Evolutionary conservation across 2,329 filamentous ascomycete species (phyloP).

Genomic region (Nemania sp.): DNA sequence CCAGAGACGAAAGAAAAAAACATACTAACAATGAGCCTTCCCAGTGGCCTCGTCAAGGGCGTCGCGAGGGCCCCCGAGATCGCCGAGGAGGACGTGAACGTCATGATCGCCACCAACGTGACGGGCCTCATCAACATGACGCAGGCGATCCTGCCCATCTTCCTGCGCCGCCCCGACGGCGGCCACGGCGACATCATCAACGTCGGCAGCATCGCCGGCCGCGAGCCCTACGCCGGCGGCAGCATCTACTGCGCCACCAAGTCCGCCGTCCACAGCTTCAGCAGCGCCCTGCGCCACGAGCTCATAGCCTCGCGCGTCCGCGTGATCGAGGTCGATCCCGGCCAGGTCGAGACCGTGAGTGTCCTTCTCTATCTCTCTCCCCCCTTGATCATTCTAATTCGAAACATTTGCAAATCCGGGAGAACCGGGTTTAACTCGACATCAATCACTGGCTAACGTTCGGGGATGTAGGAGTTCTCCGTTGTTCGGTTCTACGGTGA

Average conservation of each 20-base stretch:
- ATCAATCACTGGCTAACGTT: slow-evolving; percentile 8
- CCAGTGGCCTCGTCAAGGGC: slow-evolving; percentile 84
- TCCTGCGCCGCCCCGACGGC: slow-evolving; percentile 74
- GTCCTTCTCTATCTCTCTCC: not conserved
- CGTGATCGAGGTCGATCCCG: slow-evolving; percentile 76
- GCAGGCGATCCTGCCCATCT: slow-evolving; percentile 83
- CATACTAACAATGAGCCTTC: no score
- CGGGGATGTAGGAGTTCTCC: slow-evolving; percentile 63
- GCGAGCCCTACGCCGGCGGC: slow-evolving; percentile 73
- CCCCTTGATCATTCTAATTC: no score
- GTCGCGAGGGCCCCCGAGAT: slow-evolving; percentile 86
- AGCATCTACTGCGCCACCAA: slow-evolving; percentile 82
- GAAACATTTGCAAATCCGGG: no score
- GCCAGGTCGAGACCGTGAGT: slow-evolving; percentile 71
- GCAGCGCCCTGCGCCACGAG: slow-evolving; percentile 72
- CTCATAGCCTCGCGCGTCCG: slow-evolving; percentile 71
- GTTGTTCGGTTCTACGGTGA: slow-evolving; percentile 77
- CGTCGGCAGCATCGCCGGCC: slow-evolving; percentile 64
- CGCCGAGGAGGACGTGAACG: slow-evolving; percentile 75
- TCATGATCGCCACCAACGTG: slow-evolving; percentile 94
- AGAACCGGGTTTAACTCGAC: no score
- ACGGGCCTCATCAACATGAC: slow-evolving; percentile 96
- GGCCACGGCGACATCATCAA: slow-evolving; percentile 95
- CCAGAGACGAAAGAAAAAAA: not conserved
- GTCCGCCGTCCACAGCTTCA: slow-evolving; percentile 74